Conservation (phyloP, 495 filamentous ascomycete species). For the Achaetomiella virescens region DNA sequence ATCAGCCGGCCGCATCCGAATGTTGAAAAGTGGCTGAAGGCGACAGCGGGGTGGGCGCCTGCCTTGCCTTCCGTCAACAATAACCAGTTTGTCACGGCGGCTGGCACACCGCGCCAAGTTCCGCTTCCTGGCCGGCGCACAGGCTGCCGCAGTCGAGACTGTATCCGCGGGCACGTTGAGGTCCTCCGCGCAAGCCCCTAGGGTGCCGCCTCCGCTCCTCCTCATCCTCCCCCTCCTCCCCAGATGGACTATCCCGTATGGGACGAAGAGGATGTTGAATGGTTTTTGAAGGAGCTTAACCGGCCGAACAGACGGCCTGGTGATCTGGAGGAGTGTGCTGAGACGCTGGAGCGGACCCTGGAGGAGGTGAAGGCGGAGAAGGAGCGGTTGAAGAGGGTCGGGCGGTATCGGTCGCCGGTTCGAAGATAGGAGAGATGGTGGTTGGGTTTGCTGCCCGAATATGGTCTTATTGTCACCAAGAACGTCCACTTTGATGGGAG, state of each 20-base stretch:
- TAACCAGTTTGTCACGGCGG: neutral
- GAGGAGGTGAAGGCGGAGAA: conserved; percentile 3
- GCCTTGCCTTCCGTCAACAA: neutral
- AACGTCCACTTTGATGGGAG: no score
- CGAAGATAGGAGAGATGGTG: neutral
- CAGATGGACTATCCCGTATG: neutral
- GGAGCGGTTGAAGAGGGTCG: neutral
- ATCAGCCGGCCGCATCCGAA: neutral
- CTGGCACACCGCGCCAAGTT: neutral
- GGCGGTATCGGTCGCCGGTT: neutral
- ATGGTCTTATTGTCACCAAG: no score
- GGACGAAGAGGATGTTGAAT: neutral
- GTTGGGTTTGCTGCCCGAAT: no score
- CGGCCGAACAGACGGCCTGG: neutral
- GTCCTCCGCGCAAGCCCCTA: no score
- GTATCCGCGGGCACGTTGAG: neutral
- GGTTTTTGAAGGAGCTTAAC: neutral
- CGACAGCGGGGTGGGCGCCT: neutral
- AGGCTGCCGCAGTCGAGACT: neutral
- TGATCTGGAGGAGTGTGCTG: neutral
- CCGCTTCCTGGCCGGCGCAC: neutral
- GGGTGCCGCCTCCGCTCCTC: no score
- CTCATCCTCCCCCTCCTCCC: neutral
- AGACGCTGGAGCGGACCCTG: conserved; percentile 1
- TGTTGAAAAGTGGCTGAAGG: neutral